Base-by-base conservation (phyloP, 192 early-diverging fungal species). In the Blastocladiella britannica region DNA sequence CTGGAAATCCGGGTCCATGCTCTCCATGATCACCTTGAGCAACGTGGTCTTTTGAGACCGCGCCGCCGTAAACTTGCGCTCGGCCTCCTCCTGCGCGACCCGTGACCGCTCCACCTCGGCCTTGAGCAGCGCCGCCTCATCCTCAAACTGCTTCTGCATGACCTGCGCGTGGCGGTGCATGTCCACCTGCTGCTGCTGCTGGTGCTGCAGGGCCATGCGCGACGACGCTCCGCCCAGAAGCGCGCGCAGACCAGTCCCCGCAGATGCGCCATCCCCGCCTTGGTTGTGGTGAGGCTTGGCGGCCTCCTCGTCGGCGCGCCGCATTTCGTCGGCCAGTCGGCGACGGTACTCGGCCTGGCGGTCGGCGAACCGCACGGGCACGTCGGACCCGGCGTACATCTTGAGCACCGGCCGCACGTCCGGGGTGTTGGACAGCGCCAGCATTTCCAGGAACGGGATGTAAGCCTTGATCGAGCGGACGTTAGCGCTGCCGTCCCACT, bases 381-480 rank as follows among this genome's bases (percentile, higher is more conserved):
- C 81, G 60, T 85, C 72, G 58, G 68, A 72, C 31, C 72, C 82
- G 56, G 72, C 62, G 68, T 85, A 90, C 31, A 71, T 75, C 56
- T 72, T 67, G 66, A 82, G 74, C 57, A 82, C 75, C n/a, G 70
- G 68, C 55, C 84, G 83, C 62, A 86, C 78, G 65, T 89, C 84
- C 26, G 82, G 72, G 28, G 82, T 75, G 56, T 82, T 78, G 60
- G 75, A 77, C 68, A 92, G 73, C 27, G 79, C 74, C 55, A 87
- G 54, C 56, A 54, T 54, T 76, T 95, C 89, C 25, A 99, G 75
- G 72, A 97, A 87, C 25, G 86, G 85, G 66, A 89, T 86, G 55
- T 86, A 78, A 51, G 84, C 86, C 51, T 77, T 66, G 53, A 99
- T 67, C 64, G 85, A 89, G 22, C 72, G 73, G 59, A 96, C 95